phyloP scores from a whole-genome alignment of 768 basidiomycete genomes.

The Amanita rubescens region DNA sequence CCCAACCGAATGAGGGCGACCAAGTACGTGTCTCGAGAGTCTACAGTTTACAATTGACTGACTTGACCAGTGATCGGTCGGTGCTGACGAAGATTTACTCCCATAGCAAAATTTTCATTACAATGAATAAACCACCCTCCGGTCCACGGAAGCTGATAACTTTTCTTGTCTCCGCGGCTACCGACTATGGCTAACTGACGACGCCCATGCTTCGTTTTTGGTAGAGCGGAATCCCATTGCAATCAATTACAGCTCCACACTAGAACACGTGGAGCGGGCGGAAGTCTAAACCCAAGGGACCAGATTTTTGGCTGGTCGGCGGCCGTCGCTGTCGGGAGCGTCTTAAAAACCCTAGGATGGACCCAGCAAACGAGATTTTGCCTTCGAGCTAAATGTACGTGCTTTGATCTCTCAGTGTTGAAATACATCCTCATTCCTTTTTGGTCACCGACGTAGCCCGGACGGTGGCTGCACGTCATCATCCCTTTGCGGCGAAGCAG shows the following conservation, averaged over 20 bases:
- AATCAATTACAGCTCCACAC: neutral
- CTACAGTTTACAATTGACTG: neutral
- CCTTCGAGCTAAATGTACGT: neutral
- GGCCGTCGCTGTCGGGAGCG: neutral
- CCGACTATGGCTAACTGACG: neutral
- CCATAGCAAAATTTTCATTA: too few relatives aligned
- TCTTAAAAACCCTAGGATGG: slow-evolving; percentile 12
- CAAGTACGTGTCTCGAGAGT: neutral
- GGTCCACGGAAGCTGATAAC: too few relatives aligned
- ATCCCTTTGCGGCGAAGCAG: neutral
- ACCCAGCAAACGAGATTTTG: neutral
- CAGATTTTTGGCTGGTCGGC: too few relatives aligned
- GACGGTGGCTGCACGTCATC: neutral
- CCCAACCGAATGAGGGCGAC: neutral
- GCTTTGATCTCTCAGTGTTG: neutral
- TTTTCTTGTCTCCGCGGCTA: too few relatives aligned
- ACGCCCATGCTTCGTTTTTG: neutral
- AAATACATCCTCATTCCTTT: neutral
- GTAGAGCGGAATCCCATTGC: neutral
- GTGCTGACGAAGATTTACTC: too few relatives aligned
- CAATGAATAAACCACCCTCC: too few relatives aligned
- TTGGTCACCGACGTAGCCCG: neutral
- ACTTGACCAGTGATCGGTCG: too few relatives aligned
- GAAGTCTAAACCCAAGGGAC: too few relatives aligned
- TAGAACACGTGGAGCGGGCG: neutral